Evolutionary conservation across 768 basidiomycete genomes (phyloP), one percentile per base, ranked within the genome.

Genomic region (Russula sp.): DNA sequence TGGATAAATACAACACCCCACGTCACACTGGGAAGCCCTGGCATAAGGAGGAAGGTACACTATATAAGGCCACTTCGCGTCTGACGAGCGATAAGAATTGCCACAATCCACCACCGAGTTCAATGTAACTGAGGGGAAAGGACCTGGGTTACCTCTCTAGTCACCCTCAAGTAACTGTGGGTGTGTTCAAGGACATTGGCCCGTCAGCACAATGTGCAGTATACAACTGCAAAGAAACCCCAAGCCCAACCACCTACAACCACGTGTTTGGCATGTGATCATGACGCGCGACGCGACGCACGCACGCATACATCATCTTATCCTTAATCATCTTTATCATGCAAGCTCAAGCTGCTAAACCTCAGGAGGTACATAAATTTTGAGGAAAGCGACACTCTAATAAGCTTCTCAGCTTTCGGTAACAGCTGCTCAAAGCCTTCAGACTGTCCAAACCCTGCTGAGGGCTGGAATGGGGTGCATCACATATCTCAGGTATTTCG

Each of bases 381-480:
- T 7, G n/a, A 47, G 34, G 14, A 14, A 7, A 11, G 18, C 5
- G 18, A 44, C 54, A 50, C 1, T 16, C 53, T 66, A n/a, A 59
- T 45, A 53, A 61, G 34, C 53, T 20, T 53, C 27, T 18, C 45
- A 73, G 74, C 66, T 73, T 11, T 60, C 66, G 4, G 58, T 75
- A 32, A 74, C 75, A 4, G 70, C 70, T 14, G 76, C 85, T 70
- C 86, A 88, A 65, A 91, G 89, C 69, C 74, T 90, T 57, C 80
- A 81, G 47, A 84, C 85, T 20, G 82, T 91, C 11, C 82, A 91
- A 69, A 89, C 88, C 11, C 76, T 92, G 48, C 75, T 92, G 6
- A 80, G 79, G 63, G 88, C 89, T 9, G 86, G 88, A 10, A 72
- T 92, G 49, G 88, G 88, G 0, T 88, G 88, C 59, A 88, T 92